phyloP scores from a whole-genome alignment of 306 rosid species.

The Vigna unguiculata region DNA sequence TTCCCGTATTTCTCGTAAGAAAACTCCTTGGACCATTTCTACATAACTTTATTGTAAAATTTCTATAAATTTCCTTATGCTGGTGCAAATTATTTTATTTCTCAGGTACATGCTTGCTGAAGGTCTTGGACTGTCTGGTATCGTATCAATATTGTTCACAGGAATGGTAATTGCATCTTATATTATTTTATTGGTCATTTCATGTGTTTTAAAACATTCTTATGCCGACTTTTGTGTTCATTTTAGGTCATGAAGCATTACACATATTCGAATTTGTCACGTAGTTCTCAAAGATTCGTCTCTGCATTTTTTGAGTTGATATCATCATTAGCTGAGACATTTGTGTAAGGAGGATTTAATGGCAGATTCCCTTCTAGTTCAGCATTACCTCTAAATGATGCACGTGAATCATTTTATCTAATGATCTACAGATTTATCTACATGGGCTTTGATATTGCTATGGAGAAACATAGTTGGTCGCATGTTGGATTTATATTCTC shows the following conservation, averaged over 20 bases:
- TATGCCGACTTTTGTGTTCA: slow-evolving; percentile 32
- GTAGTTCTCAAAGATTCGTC: slow-evolving; percentile 73
- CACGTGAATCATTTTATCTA: slow-evolving; percentile 17
- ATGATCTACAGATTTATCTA: slow-evolving; percentile 74
- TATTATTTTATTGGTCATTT: slow-evolving; percentile 6
- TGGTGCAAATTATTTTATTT: slow-evolving; percentile 28
- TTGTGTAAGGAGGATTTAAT: slow-evolving; percentile 63
- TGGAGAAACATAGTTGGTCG: slow-evolving; percentile 88
- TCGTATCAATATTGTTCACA: slow-evolving; percentile 86
- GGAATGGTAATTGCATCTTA: slow-evolving; percentile 68
- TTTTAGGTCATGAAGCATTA: slow-evolving; percentile 88
- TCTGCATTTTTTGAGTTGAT: slow-evolving; percentile 78
- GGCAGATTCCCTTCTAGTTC: slow-evolving; percentile 13
- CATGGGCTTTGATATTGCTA: slow-evolving; percentile 85
- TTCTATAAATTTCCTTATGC: slow-evolving; percentile 4
- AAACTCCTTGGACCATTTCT: slow-evolving; percentile 42
- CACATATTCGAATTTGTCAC: slow-evolving; percentile 78
- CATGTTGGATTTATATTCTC: slow-evolving; percentile 85
- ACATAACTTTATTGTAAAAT: background rate
- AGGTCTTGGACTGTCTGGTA: slow-evolving; percentile 84
- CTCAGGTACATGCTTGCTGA: slow-evolving; percentile 85
- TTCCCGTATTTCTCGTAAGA: slow-evolving; percentile 86
- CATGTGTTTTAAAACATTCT: slow-evolving; percentile 17
- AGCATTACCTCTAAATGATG: slow-evolving; percentile 34
- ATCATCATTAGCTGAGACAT: slow-evolving; percentile 87